A percentile compares a stretch with the other conserved stretches of the same genome.
Evolutionary conservation across 495 filamentous ascomycete genomes (phyloP).

Genomic region (Penicillium cataractarum): DNA sequence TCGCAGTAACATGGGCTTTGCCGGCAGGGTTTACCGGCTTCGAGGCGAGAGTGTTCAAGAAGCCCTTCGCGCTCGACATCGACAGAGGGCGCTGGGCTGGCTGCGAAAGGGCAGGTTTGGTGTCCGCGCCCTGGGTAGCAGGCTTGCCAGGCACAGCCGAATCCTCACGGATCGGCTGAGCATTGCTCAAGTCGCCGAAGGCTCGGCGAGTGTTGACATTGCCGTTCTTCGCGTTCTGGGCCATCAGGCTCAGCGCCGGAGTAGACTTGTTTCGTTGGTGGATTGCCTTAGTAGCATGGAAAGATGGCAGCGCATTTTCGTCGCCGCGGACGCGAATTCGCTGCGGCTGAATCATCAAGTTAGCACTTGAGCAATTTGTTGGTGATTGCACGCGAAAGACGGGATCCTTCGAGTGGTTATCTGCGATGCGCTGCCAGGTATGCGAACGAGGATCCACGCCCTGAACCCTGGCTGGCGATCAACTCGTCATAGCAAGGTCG

Average conservation of each 20-base stretch:
- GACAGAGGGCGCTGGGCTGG: constrained; percentile 69
- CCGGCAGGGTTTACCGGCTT: constrained; percentile 40
- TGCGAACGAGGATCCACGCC: neutral
- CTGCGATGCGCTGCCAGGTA: neutral
- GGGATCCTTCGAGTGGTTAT: neutral
- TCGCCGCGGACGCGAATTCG: constrained; percentile 70
- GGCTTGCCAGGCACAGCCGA: constrained; percentile 52
- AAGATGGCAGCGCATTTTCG: constrained; percentile 66
- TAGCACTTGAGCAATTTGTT: constrained; percentile 5
- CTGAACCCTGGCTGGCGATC: neutral
- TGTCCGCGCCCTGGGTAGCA: constrained; percentile 38
- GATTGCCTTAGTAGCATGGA: constrained; percentile 59
- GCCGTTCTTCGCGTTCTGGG: constrained; percentile 63
- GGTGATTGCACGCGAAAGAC: neutral
- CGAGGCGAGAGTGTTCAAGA: constrained; percentile 46
- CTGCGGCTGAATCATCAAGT: constrained; percentile 64
- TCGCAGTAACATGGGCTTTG: constrained; percentile 41
- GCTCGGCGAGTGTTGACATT: constrained; percentile 65
- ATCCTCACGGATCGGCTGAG: constrained; percentile 60
- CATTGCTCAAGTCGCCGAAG: constrained; percentile 83
- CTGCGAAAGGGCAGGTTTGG: constrained; percentile 56
- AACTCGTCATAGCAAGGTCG: neutral
- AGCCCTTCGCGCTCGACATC: constrained; percentile 46
- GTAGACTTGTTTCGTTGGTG: constrained; percentile 85
- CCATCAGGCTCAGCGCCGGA: constrained; percentile 62